Evolutionary conservation across 352 stramenopile species (phyloP).

Genomic region (Elongisporangium anandrum): DNA sequence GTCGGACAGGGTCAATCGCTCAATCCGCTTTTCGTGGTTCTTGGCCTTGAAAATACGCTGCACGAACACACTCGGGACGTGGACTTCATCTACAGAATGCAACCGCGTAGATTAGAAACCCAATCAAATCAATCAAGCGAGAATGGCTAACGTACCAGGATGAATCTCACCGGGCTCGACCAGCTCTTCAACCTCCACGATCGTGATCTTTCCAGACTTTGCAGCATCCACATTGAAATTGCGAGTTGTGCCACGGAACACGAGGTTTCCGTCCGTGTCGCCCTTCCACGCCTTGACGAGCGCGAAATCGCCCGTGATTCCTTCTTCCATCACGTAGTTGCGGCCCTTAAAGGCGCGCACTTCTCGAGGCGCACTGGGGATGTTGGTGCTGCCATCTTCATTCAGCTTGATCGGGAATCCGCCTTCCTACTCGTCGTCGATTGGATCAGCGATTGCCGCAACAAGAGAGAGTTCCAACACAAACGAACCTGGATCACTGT

Average conservation of each 20-base stretch:
- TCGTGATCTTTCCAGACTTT: conserved; percentile 91
- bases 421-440: conserved; percentile 33
- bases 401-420: conserved; percentile 79
- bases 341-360: conserved; percentile 77
- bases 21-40: conserved; percentile 93
- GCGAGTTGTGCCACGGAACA: conserved; percentile 93
- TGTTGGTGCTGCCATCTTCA: conserved; percentile 56
- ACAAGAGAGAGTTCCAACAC: neutral
- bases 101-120: neutral
- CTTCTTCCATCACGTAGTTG: conserved; percentile 96
- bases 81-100: conserved; percentile 79
- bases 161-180: conserved; percentile 92
- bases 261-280: conserved; percentile 94
- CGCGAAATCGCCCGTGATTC: conserved; percentile 91
- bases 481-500: conserved; percentile 79
- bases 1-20: conserved; percentile 87
- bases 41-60: conserved; percentile 92
- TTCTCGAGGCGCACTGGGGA: conserved; percentile 68
- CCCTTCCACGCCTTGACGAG: conserved; percentile 96
- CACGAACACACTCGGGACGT: conserved; percentile 95
- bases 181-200: conserved; percentile 95
- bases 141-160: conserved; percentile 59
- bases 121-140: too few species aligned
- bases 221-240: conserved; percentile 97
- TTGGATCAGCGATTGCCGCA: neutral